phyloP scores from a whole-genome alignment of 345 rosid genomes.

The Gossypium anomalum region DNA sequence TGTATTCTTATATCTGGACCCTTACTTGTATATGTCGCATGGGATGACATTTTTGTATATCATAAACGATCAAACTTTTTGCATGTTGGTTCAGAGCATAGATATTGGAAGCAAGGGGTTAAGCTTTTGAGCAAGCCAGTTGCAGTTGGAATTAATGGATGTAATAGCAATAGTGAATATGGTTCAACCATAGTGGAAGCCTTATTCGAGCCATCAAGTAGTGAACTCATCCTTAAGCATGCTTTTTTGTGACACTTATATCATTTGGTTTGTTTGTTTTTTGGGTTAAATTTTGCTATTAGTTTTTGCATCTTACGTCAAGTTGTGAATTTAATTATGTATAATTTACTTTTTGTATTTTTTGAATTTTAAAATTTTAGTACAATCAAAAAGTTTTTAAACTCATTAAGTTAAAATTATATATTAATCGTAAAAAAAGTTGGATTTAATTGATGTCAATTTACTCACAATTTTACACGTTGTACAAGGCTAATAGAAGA shows the following conservation, averaged over 20 bases:
- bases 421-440: too few relatives aligned
- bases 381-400: too few relatives aligned
- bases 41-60: neutral
- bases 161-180: conserved; percentile 11
- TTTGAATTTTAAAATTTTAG: too few relatives aligned
- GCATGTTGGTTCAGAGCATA: conserved; percentile 41
- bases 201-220: conserved; percentile 53
- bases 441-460: too few relatives aligned
- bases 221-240: conserved; percentile 54
- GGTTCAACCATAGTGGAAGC: conserved; percentile 48
- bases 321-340: too few relatives aligned
- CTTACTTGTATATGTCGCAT: neutral
- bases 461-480: too few relatives aligned
- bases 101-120: conserved; percentile 91
- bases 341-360: too few relatives aligned
- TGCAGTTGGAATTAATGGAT: conserved; percentile 30
- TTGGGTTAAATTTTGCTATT: too few relatives aligned
- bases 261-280: neutral
- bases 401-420: too few relatives aligned
- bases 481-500: too few relatives aligned
- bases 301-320: too few relatives aligned
- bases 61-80: neutral
- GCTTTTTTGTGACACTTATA: conserved; percentile 23
- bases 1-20: neutral
- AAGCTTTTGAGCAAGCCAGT: conserved; percentile 67